Base-by-base conservation (phyloP, 164 flowering plant species). In the Umbellularia californica region DNA sequence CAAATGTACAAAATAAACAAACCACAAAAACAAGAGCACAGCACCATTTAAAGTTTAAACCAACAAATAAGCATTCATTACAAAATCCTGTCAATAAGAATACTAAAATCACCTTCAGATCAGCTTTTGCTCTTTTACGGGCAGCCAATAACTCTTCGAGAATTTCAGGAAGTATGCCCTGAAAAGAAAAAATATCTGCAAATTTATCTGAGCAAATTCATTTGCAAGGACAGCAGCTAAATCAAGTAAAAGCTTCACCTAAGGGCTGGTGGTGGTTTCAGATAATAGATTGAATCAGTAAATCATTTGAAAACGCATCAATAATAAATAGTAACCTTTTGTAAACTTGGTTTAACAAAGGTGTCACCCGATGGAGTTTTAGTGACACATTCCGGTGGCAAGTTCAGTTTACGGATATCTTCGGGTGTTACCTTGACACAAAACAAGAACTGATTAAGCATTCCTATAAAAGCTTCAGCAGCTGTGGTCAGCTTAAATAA, bases 131-230 rank as follows among this genome's bases (percentile, higher is more conserved):
- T 82, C 97, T 87, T 85, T 84, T 96, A 70, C 99, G 97, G 82
- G 99, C 99, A 80, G 92, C 70, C 81, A 96, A 74, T 58, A 94
- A 82, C 77, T 94, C 99, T 81, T 94, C 97, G 76, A 94, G 94
- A 82, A 93, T 94, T 86, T 94, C 98, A 27, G 99, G 97, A 82
- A 96, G 97, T 74, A 96, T 96, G 14, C 99, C 99, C 99, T 93
- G 88, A 78, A 81, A 74, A 25, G 19, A 33, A 51, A 74, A 74
- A 69, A 62, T 28, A 20, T 33, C 41, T 72, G 28, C 55, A 72
- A 41, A 11, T 35, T n/a, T 68, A 72, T 35, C 30, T 12, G 15
- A 64, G 50, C 12, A 55, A 55, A 55, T 55, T 55, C n/a, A 55
- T 15, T 55, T 55, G 17, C 60, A 55, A 55, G 52, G 7, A 17